Base-by-base conservation (phyloP, 1,139 yeast genomes). In the Saccharomyces pastorianus region DNA sequence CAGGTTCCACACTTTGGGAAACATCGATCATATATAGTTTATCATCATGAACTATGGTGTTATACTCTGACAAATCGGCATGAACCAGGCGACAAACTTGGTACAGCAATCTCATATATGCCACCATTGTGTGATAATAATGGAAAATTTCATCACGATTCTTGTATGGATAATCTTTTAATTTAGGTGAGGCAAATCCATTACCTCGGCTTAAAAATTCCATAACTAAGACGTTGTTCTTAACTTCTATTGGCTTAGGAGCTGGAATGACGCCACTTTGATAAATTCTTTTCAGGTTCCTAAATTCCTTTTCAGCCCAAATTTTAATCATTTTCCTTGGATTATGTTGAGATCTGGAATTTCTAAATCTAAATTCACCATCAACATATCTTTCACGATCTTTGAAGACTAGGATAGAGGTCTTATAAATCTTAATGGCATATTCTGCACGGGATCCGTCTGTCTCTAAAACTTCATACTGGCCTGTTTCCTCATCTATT, bases 291-390 rank as follows among this genome's bases (percentile, higher is more conserved):
- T 88, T 91, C 70, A 95, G 76, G 67, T 95, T 95, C 55, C 99
- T 74, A 63, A 90, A 91, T 71, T 95, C 99, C 67, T 95, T 95
- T 69, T 95, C 99, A 0, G 99, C 99, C 99, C 99, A 95, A 34
- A 91, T 79, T 69, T 89, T 88, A 57, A 95, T 96, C 98, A 95
- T 93, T 68, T 91, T 91, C 64, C 99, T 79, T 6, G 99, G 98
- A 65, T 95, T 95, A 62, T 90, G 89, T 64, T 89, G 91, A 62
- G 89, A 88, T 49, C 85, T 78, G 13, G 85, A 81, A 66, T 88
- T 87, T 66, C 97, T 76, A 72, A 95, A 95, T 57, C 99, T 76
- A 68, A 82, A 93, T 71, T 95, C 99, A 44, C 99, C 99, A 66
- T 88, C 95, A 14, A 95, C 98, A 65, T 95, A 95, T 63, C 97